phyloP scores from a whole-genome alignment of 306 rosid genomes.

The Sicyos edulis region DNA sequence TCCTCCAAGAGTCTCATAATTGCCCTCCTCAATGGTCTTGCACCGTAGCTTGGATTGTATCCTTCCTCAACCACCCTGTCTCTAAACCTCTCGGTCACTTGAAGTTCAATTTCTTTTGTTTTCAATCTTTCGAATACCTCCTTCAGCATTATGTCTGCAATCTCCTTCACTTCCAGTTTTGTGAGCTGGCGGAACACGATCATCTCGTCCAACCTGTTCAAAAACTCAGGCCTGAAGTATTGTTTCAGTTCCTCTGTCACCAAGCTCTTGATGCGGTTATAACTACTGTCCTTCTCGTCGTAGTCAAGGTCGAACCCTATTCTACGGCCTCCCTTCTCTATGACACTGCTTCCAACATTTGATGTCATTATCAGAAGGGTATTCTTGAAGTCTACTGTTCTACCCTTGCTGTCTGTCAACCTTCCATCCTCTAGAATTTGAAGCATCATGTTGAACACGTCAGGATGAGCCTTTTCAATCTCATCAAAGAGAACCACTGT shows the following conservation, averaged over 20 bases:
- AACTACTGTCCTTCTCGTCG: slow-evolving; percentile 91
- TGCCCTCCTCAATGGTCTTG: slow-evolving; percentile 92
- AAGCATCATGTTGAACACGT: slow-evolving; percentile 97
- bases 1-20: slow-evolving; percentile 96
- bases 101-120: slow-evolving; percentile 68
- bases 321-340: slow-evolving; percentile 90
- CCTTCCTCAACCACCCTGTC: slow-evolving; percentile 95
- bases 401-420: slow-evolving; percentile 91
- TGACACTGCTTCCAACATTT: slow-evolving; percentile 91
- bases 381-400: slow-evolving; percentile 96
- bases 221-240: slow-evolving; percentile 86
- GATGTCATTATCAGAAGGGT: slow-evolving; percentile 96
- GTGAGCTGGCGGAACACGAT: slow-evolving; percentile 96
- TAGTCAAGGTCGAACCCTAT: slow-evolving; percentile 84
- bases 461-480: slow-evolving; percentile 98
- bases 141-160: slow-evolving; percentile 88
- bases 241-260: slow-evolving; percentile 91
- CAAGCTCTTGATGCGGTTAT: slow-evolving; percentile 83
- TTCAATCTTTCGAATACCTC: slow-evolving; percentile 85
- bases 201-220: slow-evolving; percentile 93
- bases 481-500: slow-evolving; percentile 91
- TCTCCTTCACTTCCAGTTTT: slow-evolving; percentile 89
- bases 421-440: slow-evolving; percentile 96
- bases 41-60: slow-evolving; percentile 90
- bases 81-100: slow-evolving; percentile 85